Evolutionary conservation across 2,329 filamentous ascomycete species (phyloP), one percentile per base, ranked within the genome.

Genomic region (Emergomyces africanus): DNA sequence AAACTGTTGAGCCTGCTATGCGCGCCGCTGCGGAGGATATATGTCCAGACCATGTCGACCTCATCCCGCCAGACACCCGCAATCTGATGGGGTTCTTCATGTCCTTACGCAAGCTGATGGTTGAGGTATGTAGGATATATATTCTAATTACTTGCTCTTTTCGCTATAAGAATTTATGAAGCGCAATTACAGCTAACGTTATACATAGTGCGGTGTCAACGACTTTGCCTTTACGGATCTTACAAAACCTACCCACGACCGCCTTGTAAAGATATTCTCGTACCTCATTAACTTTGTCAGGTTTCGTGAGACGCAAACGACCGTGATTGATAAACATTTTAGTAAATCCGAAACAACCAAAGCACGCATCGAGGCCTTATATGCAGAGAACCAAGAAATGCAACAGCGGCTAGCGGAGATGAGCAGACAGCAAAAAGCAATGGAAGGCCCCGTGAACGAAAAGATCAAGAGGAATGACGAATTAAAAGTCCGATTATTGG

Each of bases 211-310:
- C 71, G 90, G 90, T 53, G 89, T 99, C 66, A 86, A 86, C 62
- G 94, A 99, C 73, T 96, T 99, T 68, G 90, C 88, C 41, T 96
- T 97, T 74, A 85, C 86, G 61, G 94, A 99, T 72, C 78, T 99
- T 5, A 92, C 95, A 71, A 88, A 87, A 71, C 94, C 94, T 18
- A 95, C 90, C 1, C 89, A 95, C 70, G 87, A 89, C 60, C 88
- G 94, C 50, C 81, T 97, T 15, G 87, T 92, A 68, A 95, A 94
- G 77, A 95, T 97, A 68, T 94, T 99, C 72, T 95, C 89, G 64
- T 96, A 96, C 74, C 83, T 97, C 64, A 99, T 99, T 78, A 99
- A 99, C 75, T 99, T 99, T 74, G 91, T 97, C 65, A 86, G 94
- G 57, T 99, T 97, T 76, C 88, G 94, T 66, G 91, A 96, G 76